Base-by-base conservation (phyloP, 371 early-diverging fungal species). In the Thermomucor indicae-seudaticae region DNA sequence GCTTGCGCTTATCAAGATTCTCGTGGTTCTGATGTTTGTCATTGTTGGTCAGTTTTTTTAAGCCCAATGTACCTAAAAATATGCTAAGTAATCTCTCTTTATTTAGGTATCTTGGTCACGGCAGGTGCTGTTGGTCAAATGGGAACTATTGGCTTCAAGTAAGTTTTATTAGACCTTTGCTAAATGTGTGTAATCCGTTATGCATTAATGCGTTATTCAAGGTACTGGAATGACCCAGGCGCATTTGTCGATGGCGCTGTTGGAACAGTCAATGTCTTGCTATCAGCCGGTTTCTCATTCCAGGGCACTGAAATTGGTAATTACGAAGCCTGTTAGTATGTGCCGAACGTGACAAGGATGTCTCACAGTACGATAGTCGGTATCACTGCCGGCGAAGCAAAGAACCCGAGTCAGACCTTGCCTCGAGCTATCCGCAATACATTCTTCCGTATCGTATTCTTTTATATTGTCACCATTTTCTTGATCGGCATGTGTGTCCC, bases 201-300 rank as follows among this genome's bases (percentile, higher is more conserved):
- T 12, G 32, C 3, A 28, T 35, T 11, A 28, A n/a, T 31, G 29
- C 8, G 14, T 25, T 25, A 16, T 47, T 27, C 16, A 17, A 55
- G 68, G 2, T 84, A 89, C 59, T 93, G 90, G 90, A 56, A 56
- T 3, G 65, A 82, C 47, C 78, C 77, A 11, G 92, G 89, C 14
- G 87, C 89, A 0, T 90, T 91, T 42, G 83, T 84, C 47, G 80
- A 80, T 34, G 82, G 84, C 43, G 85, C 81, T 20, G 60, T 88
- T 17, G 89, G 86, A 19, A 71, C 88, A 24, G 54, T 90, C 30
- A 73, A 78, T 49, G 82, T 87, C 23, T 76, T 88, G 60, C 61
- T 90, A 31, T 62, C 86, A 32, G 88, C 86, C n/a, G 91, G 89
- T 53, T 93, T 88, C 57, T 80, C 87, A 14, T 91, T 90, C 70